Evolutionary conservation across 1,284 basidiomycete species (phyloP), one percentile per base, ranked within the genome.

Genomic region (Ceratobasidium sp.): DNA sequence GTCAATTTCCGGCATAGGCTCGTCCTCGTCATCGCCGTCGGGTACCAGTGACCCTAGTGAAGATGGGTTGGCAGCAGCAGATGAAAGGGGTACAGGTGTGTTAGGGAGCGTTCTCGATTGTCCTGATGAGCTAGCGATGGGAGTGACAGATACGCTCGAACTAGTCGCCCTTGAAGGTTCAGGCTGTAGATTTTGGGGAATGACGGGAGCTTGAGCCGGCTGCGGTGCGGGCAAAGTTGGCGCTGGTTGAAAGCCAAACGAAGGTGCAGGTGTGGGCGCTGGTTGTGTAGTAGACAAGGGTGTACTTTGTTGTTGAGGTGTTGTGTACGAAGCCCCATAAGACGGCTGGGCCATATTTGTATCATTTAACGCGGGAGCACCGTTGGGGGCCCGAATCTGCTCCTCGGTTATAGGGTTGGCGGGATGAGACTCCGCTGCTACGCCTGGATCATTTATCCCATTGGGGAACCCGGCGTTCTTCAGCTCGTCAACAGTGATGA

Each of bases 1-100:
- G 76, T 87, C 82, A 28, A 88, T 86, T 41, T 81, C 77, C 1
- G 89, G 88, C 77, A 90, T 84, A 30, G 82, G 83, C 78, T 82
- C 81, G 32, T 87, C 86, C 75, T 86, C 85, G 6, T 87, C 85
- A 52, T 86, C 85, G 26, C 85, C 87, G 2, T 82, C 83, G 21
- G 81, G 55, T 81, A 35, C 81, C 79, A 38, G 79, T 75, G 21
- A 72, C 66, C 76, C 78, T 77, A 14, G 74, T 61, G 14, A 67
- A 63, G 21, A 61, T 43, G 9, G 38, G 30, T 59, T 4, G 66
- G 52, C n/a, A 54, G 23, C 8, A 35, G 43, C 6, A 35, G 54
- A 38, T 21, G 66, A 1, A n/a, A 52, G 21, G 21, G 16, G 26
- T 18, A 21, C 50, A 18, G 32, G 38, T 8, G 66, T 14, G 2